Conservation (phyloP, 108 stramenopile genomes). For the Heterococcus sp. region DNA sequence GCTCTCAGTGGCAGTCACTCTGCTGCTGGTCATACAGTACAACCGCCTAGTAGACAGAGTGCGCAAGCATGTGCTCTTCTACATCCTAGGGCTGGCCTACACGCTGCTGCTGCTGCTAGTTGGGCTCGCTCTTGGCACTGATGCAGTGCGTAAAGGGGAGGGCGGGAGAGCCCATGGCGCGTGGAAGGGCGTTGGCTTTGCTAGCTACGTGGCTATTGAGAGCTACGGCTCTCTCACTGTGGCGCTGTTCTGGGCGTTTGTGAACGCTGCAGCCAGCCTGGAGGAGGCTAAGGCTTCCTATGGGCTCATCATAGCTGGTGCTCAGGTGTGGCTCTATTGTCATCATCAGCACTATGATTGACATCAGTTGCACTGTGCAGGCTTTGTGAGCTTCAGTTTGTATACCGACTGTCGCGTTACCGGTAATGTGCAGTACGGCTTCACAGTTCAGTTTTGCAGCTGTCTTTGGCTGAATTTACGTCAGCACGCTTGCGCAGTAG, state of each 20-base stretch:
- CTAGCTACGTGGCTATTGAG: constrained; percentile 90
- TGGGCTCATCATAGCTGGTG: constrained; percentile 89
- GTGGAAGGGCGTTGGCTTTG: constrained; percentile 66
- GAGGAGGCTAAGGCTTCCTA: constrained; percentile 88
- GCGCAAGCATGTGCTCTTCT: constrained; percentile 39
- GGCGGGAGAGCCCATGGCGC: constrained; percentile 1
- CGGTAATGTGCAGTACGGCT: too few relatives aligned
- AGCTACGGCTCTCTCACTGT: constrained; percentile 92
- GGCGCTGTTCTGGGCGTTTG: constrained; percentile 88
- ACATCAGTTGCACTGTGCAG: background rate
- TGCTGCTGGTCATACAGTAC: constrained; percentile 50
- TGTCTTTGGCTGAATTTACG: background rate
- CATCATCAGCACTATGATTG: background rate
- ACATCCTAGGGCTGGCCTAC: constrained; percentile 38
- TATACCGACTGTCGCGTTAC: background rate
- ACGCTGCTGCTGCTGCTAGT: constrained; percentile 11
- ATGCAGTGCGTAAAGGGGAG: constrained; percentile 8
- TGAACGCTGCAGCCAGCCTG: constrained; percentile 82
- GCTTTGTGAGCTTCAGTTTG: background rate
- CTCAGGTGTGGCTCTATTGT: constrained; percentile 55
- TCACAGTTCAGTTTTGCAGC: too few relatives aligned
- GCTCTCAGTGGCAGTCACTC: constrained; percentile 28
- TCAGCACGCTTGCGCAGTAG: background rate
- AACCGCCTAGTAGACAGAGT: constrained; percentile 34
- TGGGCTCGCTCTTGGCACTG: constrained; percentile 16